Conservation (phyloP, 805 yeast genomes). For the Monosporozyma unispora region DNA sequence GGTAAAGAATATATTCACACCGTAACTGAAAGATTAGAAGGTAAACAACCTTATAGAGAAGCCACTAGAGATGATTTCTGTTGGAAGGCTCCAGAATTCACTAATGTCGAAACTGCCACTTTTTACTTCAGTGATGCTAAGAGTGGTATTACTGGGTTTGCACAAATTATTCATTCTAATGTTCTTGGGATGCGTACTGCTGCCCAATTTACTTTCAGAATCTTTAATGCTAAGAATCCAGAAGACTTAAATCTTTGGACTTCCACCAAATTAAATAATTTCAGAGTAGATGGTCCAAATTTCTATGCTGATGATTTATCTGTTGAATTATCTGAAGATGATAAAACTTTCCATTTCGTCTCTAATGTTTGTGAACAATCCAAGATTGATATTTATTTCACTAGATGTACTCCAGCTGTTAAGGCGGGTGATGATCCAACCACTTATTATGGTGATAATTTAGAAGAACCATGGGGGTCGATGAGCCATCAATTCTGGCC, state of each 20-base stretch:
- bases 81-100: constrained; percentile 66
- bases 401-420: constrained; percentile 63
- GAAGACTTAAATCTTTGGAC: constrained; percentile 57
- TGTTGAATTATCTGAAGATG: constrained; percentile 51
- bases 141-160: constrained; percentile 70
- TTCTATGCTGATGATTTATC: constrained; percentile 70
- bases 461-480: constrained; percentile 86
- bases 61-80: constrained; percentile 59
- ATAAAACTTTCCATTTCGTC: constrained; percentile 43
- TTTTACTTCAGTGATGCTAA: constrained; percentile 68
- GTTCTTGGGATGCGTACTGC: constrained; percentile 80
- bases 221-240: constrained; percentile 37
- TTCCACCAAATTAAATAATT: constrained; percentile 78
- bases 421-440: constrained; percentile 85
- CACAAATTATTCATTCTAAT: constrained; percentile 90
- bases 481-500: constrained; percentile 99
- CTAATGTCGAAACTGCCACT: constrained; percentile 93
- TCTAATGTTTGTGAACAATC: constrained; percentile 63
- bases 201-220: constrained; percentile 88
- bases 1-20: constrained; percentile 89
- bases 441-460: constrained; percentile 79
- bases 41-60: constrained; percentile 48
- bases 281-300: constrained; percentile 60
- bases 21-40: constrained; percentile 52
- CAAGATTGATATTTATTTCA: constrained; percentile 57